Evolutionary conservation across 2,329 filamentous ascomycete genomes (phyloP).

Genomic region (Exutisphaerella laricina): DNA sequence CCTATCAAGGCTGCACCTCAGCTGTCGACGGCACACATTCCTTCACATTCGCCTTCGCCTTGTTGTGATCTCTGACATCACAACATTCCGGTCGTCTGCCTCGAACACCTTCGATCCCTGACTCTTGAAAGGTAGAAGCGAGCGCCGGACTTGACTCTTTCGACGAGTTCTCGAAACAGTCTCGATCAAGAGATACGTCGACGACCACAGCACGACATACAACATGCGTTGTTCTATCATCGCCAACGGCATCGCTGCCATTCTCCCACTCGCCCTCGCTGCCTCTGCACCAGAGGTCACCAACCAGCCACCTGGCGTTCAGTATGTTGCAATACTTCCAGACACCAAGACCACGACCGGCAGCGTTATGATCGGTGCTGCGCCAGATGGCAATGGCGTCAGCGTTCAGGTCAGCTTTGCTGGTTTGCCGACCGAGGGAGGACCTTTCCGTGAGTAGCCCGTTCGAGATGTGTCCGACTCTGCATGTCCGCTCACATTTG

Average conservation of each 20-base stretch:
- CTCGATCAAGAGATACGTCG: too few relatives aligned
- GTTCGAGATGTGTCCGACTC: background rate
- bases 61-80: constrained; percentile 5
- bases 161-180: too few relatives aligned
- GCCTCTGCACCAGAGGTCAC: constrained; percentile 2
- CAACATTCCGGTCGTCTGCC: constrained; percentile 2
- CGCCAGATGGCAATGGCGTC: constrained; percentile 34
- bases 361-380: constrained; percentile 13
- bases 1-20: background rate
- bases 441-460: constrained; percentile 39
- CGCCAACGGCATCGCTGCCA: constrained; percentile 4
- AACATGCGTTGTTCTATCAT: constrained; percentile 5
- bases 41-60: background rate
- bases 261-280: constrained; percentile 5
- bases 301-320: constrained; percentile 1
- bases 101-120: constrained; percentile 1
- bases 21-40: background rate
- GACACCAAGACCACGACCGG: constrained; percentile 9
- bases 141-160: background rate
- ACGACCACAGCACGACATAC: too few relatives aligned
- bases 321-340: constrained; percentile 14
- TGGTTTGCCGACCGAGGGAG: constrained; percentile 38
- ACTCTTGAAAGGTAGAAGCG: background rate
- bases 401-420: constrained; percentile 37
- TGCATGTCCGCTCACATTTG: background rate